These are phyloP conservation scores for Glomus cerebriforme DNA, from an alignment of 192 early-diverging fungal species.

Conservation along the genomic window DNA sequence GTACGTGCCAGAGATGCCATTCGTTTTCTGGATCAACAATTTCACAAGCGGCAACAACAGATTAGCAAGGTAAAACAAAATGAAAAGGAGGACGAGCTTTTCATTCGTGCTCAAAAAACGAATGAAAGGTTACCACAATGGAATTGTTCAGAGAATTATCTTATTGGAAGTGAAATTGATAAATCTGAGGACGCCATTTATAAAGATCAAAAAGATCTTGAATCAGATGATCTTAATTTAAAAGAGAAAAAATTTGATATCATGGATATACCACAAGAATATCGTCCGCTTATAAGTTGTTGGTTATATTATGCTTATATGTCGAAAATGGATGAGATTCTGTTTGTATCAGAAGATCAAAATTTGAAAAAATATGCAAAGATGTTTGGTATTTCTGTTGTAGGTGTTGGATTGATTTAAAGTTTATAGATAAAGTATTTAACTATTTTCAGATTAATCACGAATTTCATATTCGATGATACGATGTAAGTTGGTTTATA, in stretches of 20 bases:
- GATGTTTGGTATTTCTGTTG: slow-evolving; percentile 47
- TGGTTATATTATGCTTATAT: slow-evolving; percentile 44
- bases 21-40: slow-evolving; percentile 49
- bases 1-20: slow-evolving; percentile 56
- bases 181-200: background rate
- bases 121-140: slow-evolving; percentile 50
- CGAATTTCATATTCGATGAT: background rate
- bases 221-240: background rate
- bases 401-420: slow-evolving; percentile 17
- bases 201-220: slow-evolving; percentile 22
- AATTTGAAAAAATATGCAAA: slow-evolving; percentile 50
- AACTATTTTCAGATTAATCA: background rate
- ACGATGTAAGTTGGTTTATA: background rate
- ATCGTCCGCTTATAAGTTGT: slow-evolving; percentile 52
- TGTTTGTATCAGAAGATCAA: slow-evolving; percentile 55
- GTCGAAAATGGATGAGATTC: slow-evolving; percentile 37
- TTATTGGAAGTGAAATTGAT: slow-evolving; percentile 38
- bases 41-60: slow-evolving; percentile 14
- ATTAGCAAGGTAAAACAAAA: slow-evolving; percentile 28
- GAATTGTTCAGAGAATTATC: slow-evolving; percentile 44
- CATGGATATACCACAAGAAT: slow-evolving; percentile 48
- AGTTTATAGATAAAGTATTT: background rate
- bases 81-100: slow-evolving; percentile 35
- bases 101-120: slow-evolving; percentile 50
- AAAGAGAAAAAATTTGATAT: slow-evolving; percentile 31